phyloP scores from a whole-genome alignment of 1,284 basidiomycete genomes.

The Moniliophthora roreri region DNA sequence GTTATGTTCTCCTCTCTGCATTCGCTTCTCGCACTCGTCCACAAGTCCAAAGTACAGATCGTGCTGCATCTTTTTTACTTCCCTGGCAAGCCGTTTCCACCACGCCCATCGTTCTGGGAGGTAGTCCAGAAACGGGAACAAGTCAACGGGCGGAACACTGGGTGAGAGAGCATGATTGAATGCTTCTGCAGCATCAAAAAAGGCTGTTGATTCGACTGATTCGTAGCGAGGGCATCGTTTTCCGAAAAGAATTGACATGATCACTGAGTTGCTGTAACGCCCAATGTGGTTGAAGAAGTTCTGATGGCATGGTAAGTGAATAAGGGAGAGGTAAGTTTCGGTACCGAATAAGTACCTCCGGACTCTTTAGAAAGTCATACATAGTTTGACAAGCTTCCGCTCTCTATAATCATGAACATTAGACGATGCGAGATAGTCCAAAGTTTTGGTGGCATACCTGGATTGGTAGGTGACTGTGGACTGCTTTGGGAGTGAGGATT shows the following conservation, averaged over 20 bases:
- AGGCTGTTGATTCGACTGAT: conserved; percentile 7
- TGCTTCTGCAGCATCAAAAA: conserved; percentile 15
- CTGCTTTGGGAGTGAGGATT: too few relatives aligned
- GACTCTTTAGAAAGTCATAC: too few relatives aligned
- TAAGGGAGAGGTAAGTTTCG: too few relatives aligned
- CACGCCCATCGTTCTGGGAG: conserved; percentile 27
- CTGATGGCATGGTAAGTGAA: too few relatives aligned
- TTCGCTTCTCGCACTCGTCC: too few relatives aligned
- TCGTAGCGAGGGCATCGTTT: background rate
- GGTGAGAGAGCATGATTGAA: conserved; percentile 18
- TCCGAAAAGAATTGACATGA: background rate
- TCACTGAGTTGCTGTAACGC: too few relatives aligned
- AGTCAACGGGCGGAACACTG: conserved; percentile 28
- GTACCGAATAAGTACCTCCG: background rate
- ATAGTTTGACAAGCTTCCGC: conserved; percentile 18
- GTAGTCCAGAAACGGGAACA: conserved; percentile 26
- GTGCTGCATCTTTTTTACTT: conserved; percentile 20
- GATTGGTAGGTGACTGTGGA: too few relatives aligned
- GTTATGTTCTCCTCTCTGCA: conserved; percentile 8
- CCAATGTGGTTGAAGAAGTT: too few relatives aligned
- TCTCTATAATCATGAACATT: too few relatives aligned
- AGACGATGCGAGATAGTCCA: too few relatives aligned
- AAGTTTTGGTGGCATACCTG: too few relatives aligned
- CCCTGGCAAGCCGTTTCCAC: conserved; percentile 23
- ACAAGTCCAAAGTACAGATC: conserved; percentile 19